A percentile compares a stretch with the other conserved stretches of the same genome.
Evolutionary conservation across 768 basidiomycete genomes (phyloP).

Genomic region (Rossbeevera mucosa): DNA sequence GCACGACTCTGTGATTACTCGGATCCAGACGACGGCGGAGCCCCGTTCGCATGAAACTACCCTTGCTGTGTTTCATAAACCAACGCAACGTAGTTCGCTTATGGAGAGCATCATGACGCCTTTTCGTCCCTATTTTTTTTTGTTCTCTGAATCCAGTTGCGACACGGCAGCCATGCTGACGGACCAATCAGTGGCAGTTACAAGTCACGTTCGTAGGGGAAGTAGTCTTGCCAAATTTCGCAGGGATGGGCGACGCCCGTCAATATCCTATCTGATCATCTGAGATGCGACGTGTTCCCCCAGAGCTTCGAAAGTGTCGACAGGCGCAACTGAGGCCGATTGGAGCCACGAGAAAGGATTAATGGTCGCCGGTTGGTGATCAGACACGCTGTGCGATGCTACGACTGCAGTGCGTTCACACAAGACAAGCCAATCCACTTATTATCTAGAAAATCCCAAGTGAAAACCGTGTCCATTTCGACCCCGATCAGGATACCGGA

Average conservation of each 20-base stretch:
- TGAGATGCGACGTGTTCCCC: background rate
- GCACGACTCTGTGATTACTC: background rate
- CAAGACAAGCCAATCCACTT: background rate
- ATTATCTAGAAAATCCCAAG: background rate
- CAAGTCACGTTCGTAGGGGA: background rate
- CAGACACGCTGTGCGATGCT: background rate
- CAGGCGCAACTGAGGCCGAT: constrained; percentile 6
- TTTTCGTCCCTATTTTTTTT: background rate
- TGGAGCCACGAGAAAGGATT: background rate
- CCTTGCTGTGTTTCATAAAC: background rate
- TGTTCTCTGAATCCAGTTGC: too few species aligned
- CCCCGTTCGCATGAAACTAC: background rate
- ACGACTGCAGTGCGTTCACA: background rate
- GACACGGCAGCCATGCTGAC: too few species aligned
- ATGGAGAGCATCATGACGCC: background rate
- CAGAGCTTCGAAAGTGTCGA: background rate
- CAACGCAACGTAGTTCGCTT: background rate
- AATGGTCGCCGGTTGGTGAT: constrained; percentile 5
- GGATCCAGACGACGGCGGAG: background rate
- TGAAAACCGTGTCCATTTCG: background rate
- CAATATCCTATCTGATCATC: background rate
- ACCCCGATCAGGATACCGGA: constrained; percentile 5
- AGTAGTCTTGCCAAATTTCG: background rate
- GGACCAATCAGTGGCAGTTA: background rate
- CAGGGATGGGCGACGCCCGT: background rate